These are phyloP conservation scores for Penicillium dipodomyicola DNA, from an alignment of 495 filamentous ascomycete species.

Conservation along the genomic window DNA sequence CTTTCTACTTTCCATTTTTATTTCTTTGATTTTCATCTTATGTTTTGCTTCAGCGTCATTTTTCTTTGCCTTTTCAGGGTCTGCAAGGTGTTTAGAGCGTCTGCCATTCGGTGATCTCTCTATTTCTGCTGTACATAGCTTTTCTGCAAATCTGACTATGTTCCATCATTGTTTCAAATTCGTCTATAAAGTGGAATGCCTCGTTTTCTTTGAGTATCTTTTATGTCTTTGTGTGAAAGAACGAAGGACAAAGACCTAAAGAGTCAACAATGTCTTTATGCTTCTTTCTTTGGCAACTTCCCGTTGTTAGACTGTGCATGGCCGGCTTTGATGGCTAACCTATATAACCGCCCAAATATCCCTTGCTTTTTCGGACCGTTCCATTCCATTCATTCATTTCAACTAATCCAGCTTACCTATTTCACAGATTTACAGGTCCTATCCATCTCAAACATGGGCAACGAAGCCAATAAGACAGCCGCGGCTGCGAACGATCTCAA, in stretches of 20 bases:
- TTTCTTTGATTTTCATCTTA: slow-evolving; percentile 8
- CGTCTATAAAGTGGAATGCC: too few species aligned
- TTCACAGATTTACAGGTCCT: not conserved
- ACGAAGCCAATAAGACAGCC: not conserved
- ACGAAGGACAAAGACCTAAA: not conserved
- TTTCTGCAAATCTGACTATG: slow-evolving; percentile 17
- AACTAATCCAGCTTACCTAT: not conserved
- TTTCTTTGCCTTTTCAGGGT: slow-evolving; percentile 10
- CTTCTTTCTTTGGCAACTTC: not conserved
- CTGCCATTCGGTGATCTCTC: slow-evolving; percentile 20
- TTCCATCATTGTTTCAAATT: slow-evolving; percentile 6
- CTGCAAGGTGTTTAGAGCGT: slow-evolving; percentile 38
- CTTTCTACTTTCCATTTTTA: not conserved
- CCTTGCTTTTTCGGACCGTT: not conserved
- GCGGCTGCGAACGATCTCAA: not conserved
- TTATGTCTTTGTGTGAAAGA: not conserved
- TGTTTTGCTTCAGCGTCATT: slow-evolving; percentile 14
- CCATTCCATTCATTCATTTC: not conserved
- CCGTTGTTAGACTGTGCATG: not conserved
- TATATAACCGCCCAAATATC: not conserved
- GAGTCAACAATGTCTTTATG: not conserved
- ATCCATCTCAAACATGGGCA: not conserved
- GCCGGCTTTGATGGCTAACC: not conserved
- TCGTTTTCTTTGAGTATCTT: not conserved
- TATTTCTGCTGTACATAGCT: slow-evolving; percentile 32